Evolutionary conservation across 2,329 filamentous ascomycete genomes (phyloP), one percentile per base, ranked within the genome.

Genomic region (Neonectria neomacrospora): DNA sequence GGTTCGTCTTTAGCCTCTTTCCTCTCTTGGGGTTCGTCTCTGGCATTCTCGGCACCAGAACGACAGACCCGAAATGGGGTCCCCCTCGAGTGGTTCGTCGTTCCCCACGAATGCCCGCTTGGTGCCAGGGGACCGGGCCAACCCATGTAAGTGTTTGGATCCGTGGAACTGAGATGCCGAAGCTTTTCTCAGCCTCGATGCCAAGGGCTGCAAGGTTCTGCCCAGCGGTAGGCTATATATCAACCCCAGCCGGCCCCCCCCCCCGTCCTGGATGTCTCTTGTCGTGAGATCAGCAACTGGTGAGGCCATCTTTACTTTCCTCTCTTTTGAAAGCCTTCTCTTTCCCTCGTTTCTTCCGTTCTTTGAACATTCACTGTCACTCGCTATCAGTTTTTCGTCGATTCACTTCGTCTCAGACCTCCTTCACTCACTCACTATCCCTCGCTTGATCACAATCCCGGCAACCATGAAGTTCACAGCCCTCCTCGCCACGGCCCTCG

Each of bases 391-490:
- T 45, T 23, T 45, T 23, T 54, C 34, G 44, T 52, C 51, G 12
- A 44, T 45, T 63, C 37, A 42, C 22, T 41, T 53, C 18, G 23
- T 11, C 45, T 34, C 48, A 50, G 16, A 23, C 23, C 9, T 11
- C 4, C 55, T 53, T 41, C 10, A 57, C 3, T 26, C 23, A 26
- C 23, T 26, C 23, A 26, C n/a, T n/a, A n/a, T 44, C 41, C 48
- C 11, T 22, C 14, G 22, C 34, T 16, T 23, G 12, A 23, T 8
- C 23, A 22, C 39, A 32, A 16, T 39, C 20, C 30, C 26, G 1
- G 3, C 44, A 30, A 71, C 53, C 60, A 76, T 73, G 72, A 78
- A 74, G 70, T 60, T 73, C 22, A 66, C 59, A 20, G 50, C 63
- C n/a, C 57, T 73, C 20, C 52, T 73, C 47, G 50, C 66, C 20